Base-by-base conservation (phyloP, 2,329 filamentous ascomycete genomes). In the Aureobasidium sp. region DNA sequence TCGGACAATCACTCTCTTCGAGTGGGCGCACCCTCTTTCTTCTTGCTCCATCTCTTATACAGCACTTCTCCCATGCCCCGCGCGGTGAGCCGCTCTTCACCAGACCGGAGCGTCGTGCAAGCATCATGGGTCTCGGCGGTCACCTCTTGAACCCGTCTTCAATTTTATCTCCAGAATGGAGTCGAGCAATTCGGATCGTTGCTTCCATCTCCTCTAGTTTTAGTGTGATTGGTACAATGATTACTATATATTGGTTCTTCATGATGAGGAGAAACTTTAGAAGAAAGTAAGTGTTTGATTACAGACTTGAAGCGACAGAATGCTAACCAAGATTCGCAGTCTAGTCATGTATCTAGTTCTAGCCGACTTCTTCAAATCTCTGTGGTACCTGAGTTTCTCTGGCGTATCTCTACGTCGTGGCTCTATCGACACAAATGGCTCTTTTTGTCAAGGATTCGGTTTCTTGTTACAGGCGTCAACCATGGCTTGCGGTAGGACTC, bases 331-430 rank as follows among this genome's bases (percentile, higher is more conserved):
- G 64, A 42, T 53, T 65, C 31, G 29, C 31, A 90, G 87, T 65
- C 80, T 93, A 61, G 87, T 93, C 62, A 84, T 92, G 80, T 74
- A 91, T 42, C 77, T 92, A 15, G 85, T 93, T 51, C 80, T 85
- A 64, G 87, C 87, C 67, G 88, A 91, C 72, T 81, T 89, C 70
- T 82, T 87, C 73, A 89, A 89, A 72, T 82, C 85, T 2, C 70
- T 85, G 2, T 90, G 85, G 82, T 85, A 87, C 64, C 79, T 90
- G 64, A 73, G 89, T 45, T 87, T 86, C 66, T 82, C 87, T 0
- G 75, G 84, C 2, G 80, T 85, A 22, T 81, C 82, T 22, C 80
- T 91, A 37, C 71, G 73, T 1, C 71, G 72, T 5, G 83, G 84
- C 2, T 77, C 74, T 0, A 75, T 88, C 60, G 61, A 67, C 11